Evolutionary conservation across 2,329 filamentous ascomycete genomes (phyloP).

Genomic region (Ceratocystis variospora): DNA sequence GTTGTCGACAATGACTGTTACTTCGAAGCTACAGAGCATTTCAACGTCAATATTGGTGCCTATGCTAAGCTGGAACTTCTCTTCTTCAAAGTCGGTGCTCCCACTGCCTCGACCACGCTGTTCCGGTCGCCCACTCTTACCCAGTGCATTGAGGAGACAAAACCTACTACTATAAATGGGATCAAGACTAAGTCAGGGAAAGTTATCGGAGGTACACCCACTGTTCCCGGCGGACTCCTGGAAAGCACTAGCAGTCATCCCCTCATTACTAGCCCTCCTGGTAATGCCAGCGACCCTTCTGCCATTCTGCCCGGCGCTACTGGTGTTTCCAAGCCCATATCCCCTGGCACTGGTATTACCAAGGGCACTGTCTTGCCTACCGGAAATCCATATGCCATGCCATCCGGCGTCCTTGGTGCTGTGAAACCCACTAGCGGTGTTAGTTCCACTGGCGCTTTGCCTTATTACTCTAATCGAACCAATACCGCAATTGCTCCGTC

Average conservation of each 20-base stretch:
- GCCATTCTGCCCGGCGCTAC: background rate
- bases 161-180: conserved; percentile 10
- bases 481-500: background rate
- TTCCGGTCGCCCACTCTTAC: conserved; percentile 28
- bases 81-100: conserved; percentile 30
- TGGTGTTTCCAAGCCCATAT: background rate
- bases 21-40: conserved; percentile 27
- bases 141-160: conserved; percentile 25
- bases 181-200: background rate
- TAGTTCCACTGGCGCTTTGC: background rate
- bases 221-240: background rate
- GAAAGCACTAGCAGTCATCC: no score
- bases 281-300: background rate
- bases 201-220: background rate
- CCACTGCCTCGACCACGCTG: conserved; percentile 31
- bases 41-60: conserved; percentile 30
- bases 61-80: conserved; percentile 28
- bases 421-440: background rate
- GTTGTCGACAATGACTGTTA: conserved; percentile 27
- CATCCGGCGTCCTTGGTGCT: background rate
- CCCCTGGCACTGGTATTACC: background rate
- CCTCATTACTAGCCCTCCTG: background rate
- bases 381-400: background rate
- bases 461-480: background rate
- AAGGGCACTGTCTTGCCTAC: background rate